These are phyloP conservation scores for Nakazawaea molendinolei DNA, from an alignment of 805 yeast genomes.

Conservation along the genomic window DNA sequence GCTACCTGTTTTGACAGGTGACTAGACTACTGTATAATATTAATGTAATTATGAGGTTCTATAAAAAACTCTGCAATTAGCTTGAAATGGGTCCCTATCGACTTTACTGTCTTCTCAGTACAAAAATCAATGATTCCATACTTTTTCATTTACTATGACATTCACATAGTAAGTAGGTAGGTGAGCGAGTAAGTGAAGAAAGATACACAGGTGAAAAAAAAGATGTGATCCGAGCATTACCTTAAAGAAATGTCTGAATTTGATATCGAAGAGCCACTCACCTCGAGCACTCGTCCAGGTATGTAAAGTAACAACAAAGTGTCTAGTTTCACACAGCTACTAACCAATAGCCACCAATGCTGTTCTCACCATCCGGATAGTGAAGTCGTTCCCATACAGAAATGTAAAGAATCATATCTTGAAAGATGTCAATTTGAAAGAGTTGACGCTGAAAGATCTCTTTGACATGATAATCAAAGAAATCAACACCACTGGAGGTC, in stretches of 20 bases:
- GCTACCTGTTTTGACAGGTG: too few relatives aligned
- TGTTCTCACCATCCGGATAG: conserved; percentile 74
- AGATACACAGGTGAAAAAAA: background rate
- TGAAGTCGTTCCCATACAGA: conserved; percentile 88
- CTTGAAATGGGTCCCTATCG: too few relatives aligned
- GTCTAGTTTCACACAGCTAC: background rate
- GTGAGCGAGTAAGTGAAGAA: too few relatives aligned
- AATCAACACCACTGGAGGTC: conserved; percentile 51
- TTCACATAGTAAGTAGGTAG: too few relatives aligned
- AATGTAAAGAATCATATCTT: conserved; percentile 75
- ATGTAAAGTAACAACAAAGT: conserved; percentile 18
- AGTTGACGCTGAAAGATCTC: conserved; percentile 59
- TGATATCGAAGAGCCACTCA: conserved; percentile 63
- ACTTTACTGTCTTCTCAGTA: too few relatives aligned
- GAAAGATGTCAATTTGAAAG: conserved; percentile 61
- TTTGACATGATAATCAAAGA: conserved; percentile 41
- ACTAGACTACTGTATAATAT: too few relatives aligned
- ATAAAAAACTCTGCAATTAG: too few relatives aligned
- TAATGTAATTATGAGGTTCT: too few relatives aligned
- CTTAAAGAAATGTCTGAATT: conserved; percentile 19
- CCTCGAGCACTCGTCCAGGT: conserved; percentile 70
- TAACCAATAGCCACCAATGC: conserved; percentile 56
- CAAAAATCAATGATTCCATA: too few relatives aligned
- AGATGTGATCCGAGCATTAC: background rate
- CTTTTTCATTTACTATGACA: too few relatives aligned